Evolutionary conservation across 2,329 filamentous ascomycete genomes (phyloP), one percentile per base, ranked within the genome.

Genomic region (Thermomyces lanuginosus): DNA sequence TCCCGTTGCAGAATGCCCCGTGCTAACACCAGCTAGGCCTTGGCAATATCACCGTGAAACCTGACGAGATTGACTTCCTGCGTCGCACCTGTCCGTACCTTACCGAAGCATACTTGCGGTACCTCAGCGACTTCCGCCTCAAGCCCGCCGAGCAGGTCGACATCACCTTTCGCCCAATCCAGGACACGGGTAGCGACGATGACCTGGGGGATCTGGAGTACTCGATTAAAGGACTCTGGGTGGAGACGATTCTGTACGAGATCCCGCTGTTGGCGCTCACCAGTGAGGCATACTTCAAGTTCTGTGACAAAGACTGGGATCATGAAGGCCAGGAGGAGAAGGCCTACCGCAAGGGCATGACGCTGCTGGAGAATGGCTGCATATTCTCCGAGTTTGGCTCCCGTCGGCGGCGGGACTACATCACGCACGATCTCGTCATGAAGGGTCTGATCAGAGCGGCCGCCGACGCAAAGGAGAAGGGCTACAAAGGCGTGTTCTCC

Each of bases 281-380:
- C 1, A 93, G 83, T 24, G 86, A 98, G 53, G 82, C 89, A 26
- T 98, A 93, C 58, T 98, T 98, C 65, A 83, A 80, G 46, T 95
- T 92, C 55, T 81, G 83, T 61, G 83, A 98, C 47, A 80, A 58
- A 27, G 84, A 93, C 49, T 98, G 89, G 89, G 75, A 69, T 41
- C 78, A 95, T 43, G 69, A 78, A 4, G 76, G 76, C 2, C 89
- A 98, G 51, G 72, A 92, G 44, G 76, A 92, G 26, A 76, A 76
- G 40, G 84, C 89, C 1, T 81, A 73, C 36, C 61, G 69, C 6
- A 98, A 98, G 57, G 89, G 82, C 2, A 61, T 74, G 37, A 63
- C 64, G 27, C 61, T 98, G 17, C 56, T 98, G 7, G 65, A 89
- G 49, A 72, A 74, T 16, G 86, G 83, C 14, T 98, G 89, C 49